These are phyloP conservation scores for Epithemia pelagica DNA, from an alignment of 108 stramenopile species.

Conservation along the genomic window DNA sequence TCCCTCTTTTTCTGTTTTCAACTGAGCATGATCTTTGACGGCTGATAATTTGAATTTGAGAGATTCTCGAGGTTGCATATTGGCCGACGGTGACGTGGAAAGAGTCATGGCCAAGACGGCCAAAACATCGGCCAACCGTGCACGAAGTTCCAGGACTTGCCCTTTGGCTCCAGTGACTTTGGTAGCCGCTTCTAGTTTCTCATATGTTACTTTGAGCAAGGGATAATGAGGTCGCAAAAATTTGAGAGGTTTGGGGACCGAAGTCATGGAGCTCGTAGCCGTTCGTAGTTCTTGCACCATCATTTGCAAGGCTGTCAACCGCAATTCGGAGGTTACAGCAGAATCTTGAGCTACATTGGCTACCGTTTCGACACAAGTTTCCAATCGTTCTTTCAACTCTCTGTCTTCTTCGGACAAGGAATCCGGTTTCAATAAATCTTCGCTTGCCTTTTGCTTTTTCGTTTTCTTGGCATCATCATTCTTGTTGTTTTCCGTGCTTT, in stretches of 20 bases:
- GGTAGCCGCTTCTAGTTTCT: conserved; percentile 10
- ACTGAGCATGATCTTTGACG: conserved; percentile 64
- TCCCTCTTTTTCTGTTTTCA: conserved; percentile 27
- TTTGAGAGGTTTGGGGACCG: conserved; percentile 98
- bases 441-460: conserved; percentile 22
- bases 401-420: conserved; percentile 77
- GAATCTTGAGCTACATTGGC: conserved; percentile 60
- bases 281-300: conserved; percentile 85
- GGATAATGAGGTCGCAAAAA: conserved; percentile 94
- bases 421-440: conserved; percentile 22
- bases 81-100: conserved; percentile 32
- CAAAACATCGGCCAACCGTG: conserved; percentile 88
- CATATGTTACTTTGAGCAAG: conserved; percentile 73
- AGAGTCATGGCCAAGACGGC: conserved; percentile 98
- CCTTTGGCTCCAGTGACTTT: conserved; percentile 24
- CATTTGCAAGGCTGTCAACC: conserved; percentile 81
- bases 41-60: conserved; percentile 90
- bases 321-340: conserved; percentile 62
- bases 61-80: conserved; percentile 81
- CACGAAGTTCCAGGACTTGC: conserved; percentile 52
- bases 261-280: conserved; percentile 95
- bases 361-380: conserved; percentile 80
- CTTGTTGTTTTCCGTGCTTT: conserved; percentile 19
- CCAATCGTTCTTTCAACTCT: conserved; percentile 79
- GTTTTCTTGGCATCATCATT: conserved; percentile 28